phyloP scores from a whole-genome alignment of 495 filamentous ascomycete genomes.

The Penicillium psychrofluorescens region DNA sequence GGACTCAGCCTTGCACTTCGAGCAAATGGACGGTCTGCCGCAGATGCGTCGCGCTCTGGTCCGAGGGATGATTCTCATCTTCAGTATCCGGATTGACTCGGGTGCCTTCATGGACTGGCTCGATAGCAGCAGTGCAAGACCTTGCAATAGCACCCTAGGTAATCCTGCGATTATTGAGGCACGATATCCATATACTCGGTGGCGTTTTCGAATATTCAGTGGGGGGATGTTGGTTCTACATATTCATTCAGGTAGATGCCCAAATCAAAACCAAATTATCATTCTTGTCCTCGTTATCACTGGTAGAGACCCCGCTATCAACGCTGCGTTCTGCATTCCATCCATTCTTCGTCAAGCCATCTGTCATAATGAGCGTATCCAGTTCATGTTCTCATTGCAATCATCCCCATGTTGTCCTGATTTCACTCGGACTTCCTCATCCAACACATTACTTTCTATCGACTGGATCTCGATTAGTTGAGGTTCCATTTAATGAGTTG shows the following conservation, averaged over 20 bases:
- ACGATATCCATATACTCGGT: constrained; percentile 23
- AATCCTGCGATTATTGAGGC: constrained; percentile 20
- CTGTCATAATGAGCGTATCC: constrained; percentile 18
- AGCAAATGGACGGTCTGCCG: constrained; percentile 18
- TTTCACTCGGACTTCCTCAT: no score
- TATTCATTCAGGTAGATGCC: neutral
- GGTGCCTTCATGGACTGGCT: constrained; percentile 58
- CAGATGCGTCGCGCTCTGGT: constrained; percentile 30
- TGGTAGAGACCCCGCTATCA: neutral
- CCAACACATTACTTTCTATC: no score
- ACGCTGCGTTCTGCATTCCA: neutral
- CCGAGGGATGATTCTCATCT: constrained; percentile 59
- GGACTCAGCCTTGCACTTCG: constrained; percentile 7
- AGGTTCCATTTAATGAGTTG: no score
- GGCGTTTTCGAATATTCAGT: constrained; percentile 27
- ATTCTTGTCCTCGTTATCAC: constrained; percentile 6
- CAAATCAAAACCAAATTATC: neutral
- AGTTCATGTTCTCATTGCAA: constrained; percentile 19
- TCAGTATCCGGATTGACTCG: constrained; percentile 57
- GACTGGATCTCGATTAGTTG: no score
- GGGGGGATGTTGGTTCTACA: constrained; percentile 32
- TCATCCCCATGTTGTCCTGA: neutral
- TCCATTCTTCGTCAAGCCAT: constrained; percentile 1
- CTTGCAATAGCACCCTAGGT: constrained; percentile 45
- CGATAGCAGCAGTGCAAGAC: constrained; percentile 47